phyloP scores from a whole-genome alignment of 805 yeast genomes.

The Zygoascus tannicola region DNA sequence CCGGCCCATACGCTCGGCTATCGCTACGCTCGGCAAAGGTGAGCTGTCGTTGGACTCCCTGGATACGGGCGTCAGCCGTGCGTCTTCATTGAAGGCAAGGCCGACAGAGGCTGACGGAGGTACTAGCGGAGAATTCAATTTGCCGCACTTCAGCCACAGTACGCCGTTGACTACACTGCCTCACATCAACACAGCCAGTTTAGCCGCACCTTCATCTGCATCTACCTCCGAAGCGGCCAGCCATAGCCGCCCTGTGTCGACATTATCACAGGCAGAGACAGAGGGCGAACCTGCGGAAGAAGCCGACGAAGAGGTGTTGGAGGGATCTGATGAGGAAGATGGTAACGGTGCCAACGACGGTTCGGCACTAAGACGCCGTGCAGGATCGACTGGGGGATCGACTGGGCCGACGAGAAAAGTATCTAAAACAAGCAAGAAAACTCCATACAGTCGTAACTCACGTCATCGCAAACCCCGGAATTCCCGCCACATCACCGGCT shows the following conservation, averaged over 20 bases:
- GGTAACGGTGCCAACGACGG: too few relatives aligned
- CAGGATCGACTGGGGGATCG: not conserved
- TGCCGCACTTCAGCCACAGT: not conserved
- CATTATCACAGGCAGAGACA: not conserved
- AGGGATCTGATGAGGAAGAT: not conserved
- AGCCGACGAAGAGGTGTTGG: not conserved
- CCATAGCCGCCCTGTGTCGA: not conserved
- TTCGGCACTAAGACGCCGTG: too few relatives aligned
- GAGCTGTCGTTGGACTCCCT: constrained; percentile 24
- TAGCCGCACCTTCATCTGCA: not conserved
- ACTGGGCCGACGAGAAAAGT: not conserved
- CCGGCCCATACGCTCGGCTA: constrained; percentile 18
- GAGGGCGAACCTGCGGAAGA: not conserved
- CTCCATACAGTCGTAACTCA: not conserved
- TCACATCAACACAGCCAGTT: not conserved
- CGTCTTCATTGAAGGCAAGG: not conserved
- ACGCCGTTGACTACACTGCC: not conserved
- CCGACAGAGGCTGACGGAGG: not conserved
- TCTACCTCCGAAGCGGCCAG: not conserved
- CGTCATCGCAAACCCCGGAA: not conserved
- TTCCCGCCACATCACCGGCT: constrained; percentile 13
- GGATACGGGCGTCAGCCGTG: constrained; percentile 10
- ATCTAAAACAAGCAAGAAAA: not conserved
- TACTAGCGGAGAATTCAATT: not conserved
- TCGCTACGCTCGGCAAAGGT: constrained; percentile 26